Percentiles rank a stretch among this genome's conserved stretches.
These are phyloP conservation scores for Colletotrichum zoysiae DNA, from an alignment of 2,329 filamentous ascomycete species.

Conservation along the genomic window DNA sequence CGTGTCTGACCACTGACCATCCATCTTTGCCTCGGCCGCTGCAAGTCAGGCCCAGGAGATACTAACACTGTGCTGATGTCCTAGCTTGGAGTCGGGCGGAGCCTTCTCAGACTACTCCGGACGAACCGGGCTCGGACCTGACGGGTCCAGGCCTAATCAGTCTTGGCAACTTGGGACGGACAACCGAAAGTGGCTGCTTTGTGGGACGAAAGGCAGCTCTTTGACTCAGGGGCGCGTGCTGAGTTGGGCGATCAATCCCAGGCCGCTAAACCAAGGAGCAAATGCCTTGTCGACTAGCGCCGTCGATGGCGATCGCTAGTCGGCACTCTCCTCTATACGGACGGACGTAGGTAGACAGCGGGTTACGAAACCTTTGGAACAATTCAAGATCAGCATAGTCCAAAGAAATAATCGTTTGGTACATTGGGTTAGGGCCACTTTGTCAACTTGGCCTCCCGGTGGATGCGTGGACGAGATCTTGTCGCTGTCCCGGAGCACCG, in stretches of 20 bases:
- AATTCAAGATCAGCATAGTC: constrained; percentile 22
- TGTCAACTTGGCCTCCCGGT: constrained; percentile 6
- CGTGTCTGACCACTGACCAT: constrained; percentile 3
- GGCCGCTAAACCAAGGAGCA: constrained; percentile 22
- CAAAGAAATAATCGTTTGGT: constrained; percentile 10
- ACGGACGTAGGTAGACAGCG: constrained; percentile 20
- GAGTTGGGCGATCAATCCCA: constrained; percentile 26
- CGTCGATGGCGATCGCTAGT: constrained; percentile 4
- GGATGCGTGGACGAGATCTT: background rate
- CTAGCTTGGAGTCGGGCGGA: constrained; percentile 26
- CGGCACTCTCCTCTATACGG: constrained; percentile 1
- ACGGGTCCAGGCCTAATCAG: constrained; percentile 19
- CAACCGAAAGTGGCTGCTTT: constrained; percentile 36
- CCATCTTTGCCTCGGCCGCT: constrained; percentile 21
- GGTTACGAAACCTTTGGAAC: constrained; percentile 26
- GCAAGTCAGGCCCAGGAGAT: constrained; percentile 10
- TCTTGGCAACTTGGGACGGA: constrained; percentile 23
- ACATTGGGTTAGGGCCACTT: constrained; percentile 21
- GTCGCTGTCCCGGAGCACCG: background rate
- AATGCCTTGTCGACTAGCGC: constrained; percentile 31
- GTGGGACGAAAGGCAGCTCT: constrained; percentile 25
- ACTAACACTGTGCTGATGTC: constrained; percentile 21
- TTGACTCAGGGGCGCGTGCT: constrained; percentile 38
- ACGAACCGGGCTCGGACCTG: constrained; percentile 37
- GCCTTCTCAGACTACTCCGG: constrained; percentile 25